Evolutionary conservation across 352 stramenopile genomes (phyloP).

Genomic region (Pythium utonaiense): DNA sequence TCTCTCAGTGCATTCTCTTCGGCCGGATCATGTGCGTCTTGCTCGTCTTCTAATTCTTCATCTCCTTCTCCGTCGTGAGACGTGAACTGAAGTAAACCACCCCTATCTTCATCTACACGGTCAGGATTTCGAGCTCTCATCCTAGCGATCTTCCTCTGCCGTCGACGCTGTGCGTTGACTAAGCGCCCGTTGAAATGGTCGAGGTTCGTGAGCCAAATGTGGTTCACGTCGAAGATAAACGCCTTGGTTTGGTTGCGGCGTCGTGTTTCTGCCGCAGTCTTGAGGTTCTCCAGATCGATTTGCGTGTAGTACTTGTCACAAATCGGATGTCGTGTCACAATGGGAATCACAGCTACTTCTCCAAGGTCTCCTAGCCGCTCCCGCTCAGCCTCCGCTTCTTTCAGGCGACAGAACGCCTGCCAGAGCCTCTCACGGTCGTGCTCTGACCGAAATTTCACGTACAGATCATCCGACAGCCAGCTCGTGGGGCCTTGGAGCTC

Average conservation of each 20-base stretch:
- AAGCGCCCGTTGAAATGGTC: conserved; percentile 75
- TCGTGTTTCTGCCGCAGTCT: conserved; percentile 51
- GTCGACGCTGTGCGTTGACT: conserved; percentile 12
- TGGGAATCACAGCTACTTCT: conserved; percentile 39
- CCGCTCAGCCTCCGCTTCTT: conserved; percentile 30
- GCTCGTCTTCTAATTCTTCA: conserved; percentile 9
- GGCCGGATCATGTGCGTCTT: not conserved
- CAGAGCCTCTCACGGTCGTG: conserved; percentile 62
- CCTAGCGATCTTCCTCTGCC: conserved; percentile 9
- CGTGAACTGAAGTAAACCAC: not conserved
- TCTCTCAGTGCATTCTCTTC: conserved; percentile 36
- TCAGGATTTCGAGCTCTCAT: not conserved
- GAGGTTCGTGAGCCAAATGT: conserved; percentile 90
- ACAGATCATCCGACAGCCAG: conserved; percentile 80
- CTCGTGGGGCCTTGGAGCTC: conserved; percentile 74
- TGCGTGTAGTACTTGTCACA: conserved; percentile 52
- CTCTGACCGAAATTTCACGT: conserved; percentile 75
- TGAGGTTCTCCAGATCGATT: conserved; percentile 71
- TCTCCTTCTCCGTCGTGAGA: not conserved
- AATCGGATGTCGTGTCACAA: conserved; percentile 68
- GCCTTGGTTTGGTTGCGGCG: conserved; percentile 70
- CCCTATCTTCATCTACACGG: conserved; percentile 1
- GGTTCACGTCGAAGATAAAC: conserved; percentile 88
- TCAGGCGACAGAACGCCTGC: conserved; percentile 42
- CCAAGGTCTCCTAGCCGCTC: conserved; percentile 20